Conservation (phyloP, 2,329 filamentous ascomycete genomes). For the Fusarium sp. region DNA sequence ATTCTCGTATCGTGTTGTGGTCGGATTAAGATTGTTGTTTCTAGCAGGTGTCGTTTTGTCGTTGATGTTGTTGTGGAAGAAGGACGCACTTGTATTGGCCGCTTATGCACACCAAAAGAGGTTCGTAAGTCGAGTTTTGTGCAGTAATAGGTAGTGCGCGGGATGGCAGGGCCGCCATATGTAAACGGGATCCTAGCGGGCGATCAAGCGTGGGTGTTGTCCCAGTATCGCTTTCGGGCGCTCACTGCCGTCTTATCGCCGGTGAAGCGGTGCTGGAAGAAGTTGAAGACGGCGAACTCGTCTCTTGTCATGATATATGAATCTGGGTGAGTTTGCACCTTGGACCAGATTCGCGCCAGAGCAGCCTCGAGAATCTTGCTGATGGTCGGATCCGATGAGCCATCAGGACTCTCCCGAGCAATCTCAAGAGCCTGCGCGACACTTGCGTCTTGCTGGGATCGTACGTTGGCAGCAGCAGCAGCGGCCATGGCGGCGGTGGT, state of each 20-base stretch:
- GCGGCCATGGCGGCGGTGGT: conserved; percentile 35
- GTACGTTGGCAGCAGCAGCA: conserved; percentile 27
- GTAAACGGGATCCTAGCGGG: conserved; percentile 12
- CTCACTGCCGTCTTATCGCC: conserved; percentile 59
- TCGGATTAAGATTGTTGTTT: neutral
- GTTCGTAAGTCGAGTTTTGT: conserved; percentile 1
- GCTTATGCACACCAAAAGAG: neutral
- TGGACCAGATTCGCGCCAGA: conserved; percentile 71
- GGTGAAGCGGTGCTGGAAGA: conserved; percentile 74
- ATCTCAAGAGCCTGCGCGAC: conserved; percentile 77
- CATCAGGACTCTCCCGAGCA: conserved; percentile 76
- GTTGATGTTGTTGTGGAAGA: neutral
- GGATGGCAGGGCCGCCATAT: conserved; percentile 11
- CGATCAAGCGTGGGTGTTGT: conserved; percentile 52
- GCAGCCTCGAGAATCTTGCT: conserved; percentile 71
- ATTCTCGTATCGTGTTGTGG: neutral
- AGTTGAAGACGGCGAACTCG: conserved; percentile 90
- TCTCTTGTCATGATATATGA: conserved; percentile 78
- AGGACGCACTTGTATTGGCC: neutral
- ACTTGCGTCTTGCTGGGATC: conserved; percentile 48
- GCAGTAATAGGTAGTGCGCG: conserved; percentile 4
- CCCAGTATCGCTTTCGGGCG: conserved; percentile 64
- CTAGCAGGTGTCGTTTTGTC: neutral
- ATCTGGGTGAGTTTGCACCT: conserved; percentile 69
- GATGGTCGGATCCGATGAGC: conserved; percentile 68